Conservation (phyloP, 306 rosid genomes). For the Vigna radiata region DNA sequence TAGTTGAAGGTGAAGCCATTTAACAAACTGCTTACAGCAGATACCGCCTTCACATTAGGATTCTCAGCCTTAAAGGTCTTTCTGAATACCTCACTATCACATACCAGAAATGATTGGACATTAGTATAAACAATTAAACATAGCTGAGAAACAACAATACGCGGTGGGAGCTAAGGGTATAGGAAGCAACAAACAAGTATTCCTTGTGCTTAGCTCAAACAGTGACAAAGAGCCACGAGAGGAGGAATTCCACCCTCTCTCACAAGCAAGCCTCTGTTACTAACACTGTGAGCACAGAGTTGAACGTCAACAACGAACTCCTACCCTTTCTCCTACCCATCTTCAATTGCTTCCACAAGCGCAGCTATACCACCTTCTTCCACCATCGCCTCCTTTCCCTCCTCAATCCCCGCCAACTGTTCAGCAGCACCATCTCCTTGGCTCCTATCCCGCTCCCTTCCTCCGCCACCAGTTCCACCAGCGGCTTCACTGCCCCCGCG, state of each 20-base stretch:
- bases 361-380: conserved; percentile 78
- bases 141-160: too few relatives aligned
- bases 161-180: too few relatives aligned
- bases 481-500: conserved; percentile 83
- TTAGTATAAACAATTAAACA: too few relatives aligned
- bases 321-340: conserved; percentile 87
- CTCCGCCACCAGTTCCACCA: conserved; percentile 81
- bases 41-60: conserved; percentile 78
- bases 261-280: conserved; percentile 74
- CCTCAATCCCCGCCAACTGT: conserved; percentile 69
- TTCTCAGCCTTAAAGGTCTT: conserved; percentile 77
- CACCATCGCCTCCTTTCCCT: conserved; percentile 73
- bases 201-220: conserved; percentile 81
- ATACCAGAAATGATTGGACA: conserved; percentile 29
- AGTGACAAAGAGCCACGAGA: conserved; percentile 80
- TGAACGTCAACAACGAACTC: conserved; percentile 80
- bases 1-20: not conserved
- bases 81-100: conserved; percentile 80
- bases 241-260: conserved; percentile 89
- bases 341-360: conserved; percentile 82
- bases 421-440: conserved; percentile 85
- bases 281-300: conserved; percentile 63
- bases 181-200: too few relatives aligned
- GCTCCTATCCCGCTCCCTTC: conserved; percentile 75
- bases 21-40: conserved; percentile 64